Evolutionary conservation across 2,329 filamentous ascomycete genomes (phyloP).

Genomic region (Talaromyces sp.): DNA sequence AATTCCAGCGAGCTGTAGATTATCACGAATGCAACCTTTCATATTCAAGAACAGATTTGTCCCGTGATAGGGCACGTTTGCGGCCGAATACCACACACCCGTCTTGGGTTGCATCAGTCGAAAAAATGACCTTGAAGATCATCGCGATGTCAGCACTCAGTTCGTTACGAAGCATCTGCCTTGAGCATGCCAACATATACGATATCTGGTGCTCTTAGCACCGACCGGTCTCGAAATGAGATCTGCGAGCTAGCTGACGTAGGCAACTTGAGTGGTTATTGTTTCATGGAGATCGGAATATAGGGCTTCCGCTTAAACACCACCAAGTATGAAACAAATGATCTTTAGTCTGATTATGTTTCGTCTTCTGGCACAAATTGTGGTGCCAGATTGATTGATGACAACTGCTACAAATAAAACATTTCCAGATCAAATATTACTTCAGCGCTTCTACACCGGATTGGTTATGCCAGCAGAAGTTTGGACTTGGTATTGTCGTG

Average conservation of each 20-base stretch:
- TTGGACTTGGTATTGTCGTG: background rate
- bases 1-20: background rate
- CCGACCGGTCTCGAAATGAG: background rate
- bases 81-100: background rate
- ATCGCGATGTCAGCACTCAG: background rate
- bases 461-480: no score
- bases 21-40: background rate
- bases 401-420: no score
- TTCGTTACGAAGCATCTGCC: background rate
- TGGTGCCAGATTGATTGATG: no score
- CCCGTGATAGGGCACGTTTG: constrained; percentile 4
- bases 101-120: constrained; percentile 9
- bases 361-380: no score
- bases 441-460: background rate
- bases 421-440: no score
- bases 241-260: background rate
- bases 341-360: background rate
- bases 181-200: background rate
- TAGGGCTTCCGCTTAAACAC: background rate
- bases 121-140: background rate
- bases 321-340: background rate
- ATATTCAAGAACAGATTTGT: background rate
- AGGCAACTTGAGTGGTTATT: background rate
- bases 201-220: background rate
- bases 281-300: background rate